Conservation (phyloP, 345 rosid species). For the Syzygium aromaticum region DNA sequence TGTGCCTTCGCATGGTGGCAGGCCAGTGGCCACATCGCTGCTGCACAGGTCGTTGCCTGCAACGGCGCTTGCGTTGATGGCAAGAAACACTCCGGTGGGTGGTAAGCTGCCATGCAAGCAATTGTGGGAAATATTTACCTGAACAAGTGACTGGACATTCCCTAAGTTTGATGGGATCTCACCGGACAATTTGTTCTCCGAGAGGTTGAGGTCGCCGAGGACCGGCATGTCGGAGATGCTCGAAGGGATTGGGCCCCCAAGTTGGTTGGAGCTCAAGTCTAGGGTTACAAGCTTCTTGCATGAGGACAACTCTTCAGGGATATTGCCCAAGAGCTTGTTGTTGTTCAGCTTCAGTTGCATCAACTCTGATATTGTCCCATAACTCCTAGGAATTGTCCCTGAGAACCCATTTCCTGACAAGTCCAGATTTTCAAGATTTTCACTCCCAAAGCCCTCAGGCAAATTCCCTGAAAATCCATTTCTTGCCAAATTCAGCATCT, state of each 20-base stretch:
- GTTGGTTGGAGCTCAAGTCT: conserved; percentile 69
- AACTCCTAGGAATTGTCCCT: conserved; percentile 37
- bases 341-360: conserved; percentile 48
- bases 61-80: conserved; percentile 60
- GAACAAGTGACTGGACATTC: conserved; percentile 38
- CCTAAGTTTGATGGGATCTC: conserved; percentile 48
- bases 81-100: conserved; percentile 61
- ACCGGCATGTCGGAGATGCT: conserved; percentile 41
- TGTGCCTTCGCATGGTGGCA: conserved; percentile 45
- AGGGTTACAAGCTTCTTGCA: conserved; percentile 67
- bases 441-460: conserved; percentile 49
- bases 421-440: conserved; percentile 54
- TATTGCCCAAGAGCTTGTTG: conserved; percentile 52
- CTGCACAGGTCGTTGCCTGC: conserved; percentile 67
- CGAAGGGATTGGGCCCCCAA: conserved; percentile 50
- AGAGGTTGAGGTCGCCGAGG: conserved; percentile 73
- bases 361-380: conserved; percentile 36
- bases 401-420: conserved; percentile 51
- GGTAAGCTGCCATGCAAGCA: conserved; percentile 63
- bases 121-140: conserved; percentile 62
- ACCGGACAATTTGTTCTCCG: conserved; percentile 58
- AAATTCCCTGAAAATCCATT: conserved; percentile 55
- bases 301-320: conserved; percentile 58
- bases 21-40: conserved; percentile 22
- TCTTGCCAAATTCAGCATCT: conserved; percentile 61